These are phyloP conservation scores for Trebouxiophyceae sp. DNA, from an alignment of 163 green algal genomes.

Conservation along the genomic window DNA sequence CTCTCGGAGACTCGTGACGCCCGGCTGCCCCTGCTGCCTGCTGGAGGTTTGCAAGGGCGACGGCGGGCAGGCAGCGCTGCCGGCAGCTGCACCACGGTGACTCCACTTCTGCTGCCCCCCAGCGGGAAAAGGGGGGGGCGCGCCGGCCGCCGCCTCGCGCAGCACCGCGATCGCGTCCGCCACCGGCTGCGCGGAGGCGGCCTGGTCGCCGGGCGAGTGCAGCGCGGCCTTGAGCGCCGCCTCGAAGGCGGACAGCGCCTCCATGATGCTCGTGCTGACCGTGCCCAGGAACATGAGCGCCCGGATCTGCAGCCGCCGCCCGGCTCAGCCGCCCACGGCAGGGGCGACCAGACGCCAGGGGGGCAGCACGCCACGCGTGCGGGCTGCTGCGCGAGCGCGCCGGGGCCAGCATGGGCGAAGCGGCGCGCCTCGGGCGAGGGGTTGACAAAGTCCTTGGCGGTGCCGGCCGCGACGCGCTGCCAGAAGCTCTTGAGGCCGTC, in stretches of 20 bases:
- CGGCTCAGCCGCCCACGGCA: no score
- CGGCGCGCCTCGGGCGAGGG: background rate
- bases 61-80: no score
- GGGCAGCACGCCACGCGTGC: no score
- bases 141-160: no score
- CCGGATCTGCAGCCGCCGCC: slow-evolving; percentile 14
- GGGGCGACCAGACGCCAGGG: no score
- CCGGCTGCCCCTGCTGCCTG: background rate
- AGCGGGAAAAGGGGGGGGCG: no score
- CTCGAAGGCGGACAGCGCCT: slow-evolving; percentile 16
- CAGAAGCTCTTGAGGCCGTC: slow-evolving; percentile 1
- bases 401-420: background rate
- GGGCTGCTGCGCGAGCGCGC: no score
- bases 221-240: slow-evolving; percentile 3
- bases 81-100: no score
- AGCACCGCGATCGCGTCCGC: background rate
- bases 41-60: no score
- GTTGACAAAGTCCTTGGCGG: background rate
- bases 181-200: background rate
- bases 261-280: slow-evolving; percentile 14
- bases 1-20: background rate
- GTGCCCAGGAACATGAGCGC: slow-evolving; percentile 15
- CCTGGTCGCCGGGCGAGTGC: background rate
- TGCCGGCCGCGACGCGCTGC: background rate
- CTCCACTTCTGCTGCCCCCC: no score